These are phyloP conservation scores for Carex parvula DNA, from an alignment of 176 grass and related monocot species.

Conservation along the genomic window DNA sequence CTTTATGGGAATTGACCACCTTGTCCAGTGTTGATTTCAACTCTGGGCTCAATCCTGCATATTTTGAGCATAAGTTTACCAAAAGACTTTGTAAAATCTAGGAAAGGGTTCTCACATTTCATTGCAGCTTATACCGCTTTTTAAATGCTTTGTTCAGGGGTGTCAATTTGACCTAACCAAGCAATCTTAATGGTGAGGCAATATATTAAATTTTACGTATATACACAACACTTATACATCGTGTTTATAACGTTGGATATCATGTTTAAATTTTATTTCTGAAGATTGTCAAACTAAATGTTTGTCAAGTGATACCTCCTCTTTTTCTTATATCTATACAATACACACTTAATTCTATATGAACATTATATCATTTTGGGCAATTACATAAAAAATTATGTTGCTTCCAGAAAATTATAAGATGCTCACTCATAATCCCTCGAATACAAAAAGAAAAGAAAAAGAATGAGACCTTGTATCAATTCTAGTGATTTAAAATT, in stretches of 20 bases:
- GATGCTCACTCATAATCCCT: neutral
- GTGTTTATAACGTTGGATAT: no score
- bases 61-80: neutral
- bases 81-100: neutral
- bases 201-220: neutral
- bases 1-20: conserved; percentile 71
- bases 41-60: conserved; percentile 34
- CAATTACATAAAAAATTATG: neutral
- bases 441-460: neutral
- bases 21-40: conserved; percentile 75
- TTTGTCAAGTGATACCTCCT: no score
- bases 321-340: neutral
- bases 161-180: neutral
- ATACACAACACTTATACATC: neutral
- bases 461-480: neutral
- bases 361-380: neutral
- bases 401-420: neutral
- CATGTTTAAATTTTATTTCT: no score
- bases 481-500: neutral
- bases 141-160: neutral
- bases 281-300: no score
- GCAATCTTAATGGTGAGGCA: neutral
- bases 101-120: neutral
- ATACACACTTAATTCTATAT: neutral
- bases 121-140: neutral